A percentile compares a stretch with the other conserved stretches of the same genome.
Conservation (phyloP, 352 stramenopile genomes). For the Phytophthora ohioensis region DNA sequence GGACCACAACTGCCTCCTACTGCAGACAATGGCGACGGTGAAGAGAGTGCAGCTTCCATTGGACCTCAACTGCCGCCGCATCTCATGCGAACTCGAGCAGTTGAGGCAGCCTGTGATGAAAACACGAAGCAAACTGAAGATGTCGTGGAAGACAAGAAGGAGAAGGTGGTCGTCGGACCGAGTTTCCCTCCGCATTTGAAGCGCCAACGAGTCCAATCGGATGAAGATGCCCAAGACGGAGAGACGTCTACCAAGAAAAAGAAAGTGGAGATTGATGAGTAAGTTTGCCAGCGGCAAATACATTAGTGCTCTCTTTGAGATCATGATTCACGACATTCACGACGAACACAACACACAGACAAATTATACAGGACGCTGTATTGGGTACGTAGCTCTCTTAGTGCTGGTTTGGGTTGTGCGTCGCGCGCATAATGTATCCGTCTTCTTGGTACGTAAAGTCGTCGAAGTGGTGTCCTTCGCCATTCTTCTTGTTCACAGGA, state of each 20-base stretch:
- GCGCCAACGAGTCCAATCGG: constrained; percentile 14
- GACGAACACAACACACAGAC: not conserved
- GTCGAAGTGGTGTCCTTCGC: constrained; percentile 88
- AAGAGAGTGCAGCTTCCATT: constrained; percentile 44
- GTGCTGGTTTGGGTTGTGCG: constrained; percentile 30
- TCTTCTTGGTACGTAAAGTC: constrained; percentile 93
- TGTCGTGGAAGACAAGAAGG: not conserved
- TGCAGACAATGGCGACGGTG: constrained; percentile 1
- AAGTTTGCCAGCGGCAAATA: not conserved
- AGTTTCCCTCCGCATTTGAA: constrained; percentile 42
- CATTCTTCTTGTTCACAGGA: constrained; percentile 88
- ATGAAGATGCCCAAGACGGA: constrained; percentile 1
- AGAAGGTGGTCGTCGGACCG: constrained; percentile 36
- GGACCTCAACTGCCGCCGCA: constrained; percentile 70
- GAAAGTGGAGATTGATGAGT: constrained; percentile 19
- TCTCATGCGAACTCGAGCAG: constrained; percentile 23
- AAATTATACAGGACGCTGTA: constrained; percentile 43
- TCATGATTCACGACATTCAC: no score
- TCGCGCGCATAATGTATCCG: constrained; percentile 55
- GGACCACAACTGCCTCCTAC: constrained; percentile 37
- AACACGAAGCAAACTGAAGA: constrained; percentile 6
- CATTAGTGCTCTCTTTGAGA: not conserved
- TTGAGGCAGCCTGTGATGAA: not conserved
- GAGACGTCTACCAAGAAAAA: constrained; percentile 34
- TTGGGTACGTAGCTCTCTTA: constrained; percentile 36